A percentile compares a stretch with the other conserved stretches of the same genome.
These are phyloP conservation scores for Hypholoma sublateritium DNA, from an alignment of 768 basidiomycete genomes.

Conservation along the genomic window DNA sequence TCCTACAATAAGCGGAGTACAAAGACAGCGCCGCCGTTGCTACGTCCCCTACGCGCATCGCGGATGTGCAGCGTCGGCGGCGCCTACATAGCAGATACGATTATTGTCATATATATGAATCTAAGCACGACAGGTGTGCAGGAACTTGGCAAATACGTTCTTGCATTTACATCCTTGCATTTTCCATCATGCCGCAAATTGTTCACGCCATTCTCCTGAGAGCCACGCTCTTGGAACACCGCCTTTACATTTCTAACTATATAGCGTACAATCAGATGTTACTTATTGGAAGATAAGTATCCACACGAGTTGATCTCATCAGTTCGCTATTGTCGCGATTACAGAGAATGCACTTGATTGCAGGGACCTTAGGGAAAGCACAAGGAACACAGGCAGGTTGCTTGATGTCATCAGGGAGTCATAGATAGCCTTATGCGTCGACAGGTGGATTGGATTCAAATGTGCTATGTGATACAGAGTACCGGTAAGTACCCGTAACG, in stretches of 20 bases:
- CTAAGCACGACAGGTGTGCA: background rate
- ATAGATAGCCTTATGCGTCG: constrained; percentile 7
- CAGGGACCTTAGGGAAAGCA: background rate
- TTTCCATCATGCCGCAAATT: background rate
- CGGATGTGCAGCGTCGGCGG: constrained; percentile 1
- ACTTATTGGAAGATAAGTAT: constrained; percentile 8
- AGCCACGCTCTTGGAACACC: background rate
- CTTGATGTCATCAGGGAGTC: constrained; percentile 7
- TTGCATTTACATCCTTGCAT: background rate
- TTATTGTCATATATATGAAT: constrained; percentile 1
- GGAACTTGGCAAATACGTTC: background rate
- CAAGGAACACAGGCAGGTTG: background rate
- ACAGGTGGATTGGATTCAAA: constrained; percentile 19
- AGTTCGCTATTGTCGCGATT: constrained; percentile 6
- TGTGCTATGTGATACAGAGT: constrained; percentile 17
- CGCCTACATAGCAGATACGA: background rate
- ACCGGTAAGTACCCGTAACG: constrained; percentile 23
- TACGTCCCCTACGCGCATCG: constrained; percentile 2
- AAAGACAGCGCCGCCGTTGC: constrained; percentile 5
- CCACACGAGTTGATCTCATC: constrained; percentile 8
- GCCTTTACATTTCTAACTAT: background rate
- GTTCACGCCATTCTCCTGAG: background rate
- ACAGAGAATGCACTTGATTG: constrained; percentile 13
- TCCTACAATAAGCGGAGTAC: constrained; percentile 51
- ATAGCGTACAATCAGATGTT: constrained; percentile 4